phyloP scores from a whole-genome alignment of 768 basidiomycete species.

The Boletus sp. region DNA sequence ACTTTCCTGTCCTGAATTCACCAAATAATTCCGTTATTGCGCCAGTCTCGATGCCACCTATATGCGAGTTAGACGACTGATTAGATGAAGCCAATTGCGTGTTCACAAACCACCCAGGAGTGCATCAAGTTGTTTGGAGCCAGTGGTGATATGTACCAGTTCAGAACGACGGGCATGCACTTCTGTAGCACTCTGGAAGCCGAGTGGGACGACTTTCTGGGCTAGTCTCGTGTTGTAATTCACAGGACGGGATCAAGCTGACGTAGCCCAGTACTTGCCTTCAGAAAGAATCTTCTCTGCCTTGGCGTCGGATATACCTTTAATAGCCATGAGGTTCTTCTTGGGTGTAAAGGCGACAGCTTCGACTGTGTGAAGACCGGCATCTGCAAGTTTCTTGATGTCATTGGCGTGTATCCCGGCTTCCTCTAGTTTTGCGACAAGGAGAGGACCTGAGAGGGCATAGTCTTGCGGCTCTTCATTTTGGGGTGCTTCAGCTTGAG shows the following conservation, averaged over 20 bases:
- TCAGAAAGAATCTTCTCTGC: slow-evolving; percentile 94
- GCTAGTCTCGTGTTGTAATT: slow-evolving; percentile 46
- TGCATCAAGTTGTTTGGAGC: slow-evolving; percentile 93
- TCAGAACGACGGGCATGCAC: slow-evolving; percentile 94
- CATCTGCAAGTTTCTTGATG: slow-evolving; percentile 91
- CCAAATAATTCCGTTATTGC: slow-evolving; percentile 98
- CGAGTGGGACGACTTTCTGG: slow-evolving; percentile 93
- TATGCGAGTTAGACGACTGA: slow-evolving; percentile 15
- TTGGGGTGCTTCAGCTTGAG: slow-evolving; percentile 49
- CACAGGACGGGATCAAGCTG: not conserved
- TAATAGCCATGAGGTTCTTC: slow-evolving; percentile 85
- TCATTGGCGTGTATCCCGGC: slow-evolving; percentile 87
- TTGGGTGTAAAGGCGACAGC: slow-evolving; percentile 96
- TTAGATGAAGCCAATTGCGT: not conserved
- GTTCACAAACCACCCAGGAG: slow-evolving; percentile 75
- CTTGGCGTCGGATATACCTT: slow-evolving; percentile 95
- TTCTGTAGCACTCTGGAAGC: slow-evolving; percentile 97
- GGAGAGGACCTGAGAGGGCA: slow-evolving; percentile 74
- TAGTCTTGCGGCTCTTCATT: slow-evolving; percentile 48
- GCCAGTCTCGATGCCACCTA: slow-evolving; percentile 96
- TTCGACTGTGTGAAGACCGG: slow-evolving; percentile 92
- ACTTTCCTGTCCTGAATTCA: slow-evolving; percentile 98
- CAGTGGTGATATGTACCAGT: slow-evolving; percentile 94
- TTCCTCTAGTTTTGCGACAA: slow-evolving; percentile 83
- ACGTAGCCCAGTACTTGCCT: slow-evolving; percentile 49